phyloP scores from a whole-genome alignment of 2,329 filamentous ascomycete species.

The Fusarium paranaense region DNA sequence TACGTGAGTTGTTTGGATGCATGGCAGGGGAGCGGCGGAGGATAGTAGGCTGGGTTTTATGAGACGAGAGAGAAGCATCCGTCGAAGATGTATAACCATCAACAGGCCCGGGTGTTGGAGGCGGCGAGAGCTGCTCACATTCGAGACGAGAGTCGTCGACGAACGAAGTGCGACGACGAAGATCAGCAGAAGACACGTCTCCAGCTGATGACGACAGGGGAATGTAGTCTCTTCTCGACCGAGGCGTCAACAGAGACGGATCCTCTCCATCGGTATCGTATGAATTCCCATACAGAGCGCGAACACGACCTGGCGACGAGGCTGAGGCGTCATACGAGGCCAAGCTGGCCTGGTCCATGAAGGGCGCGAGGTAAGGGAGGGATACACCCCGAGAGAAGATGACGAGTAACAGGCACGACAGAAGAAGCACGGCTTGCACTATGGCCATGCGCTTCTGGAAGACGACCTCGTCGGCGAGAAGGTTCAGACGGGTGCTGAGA shows the following conservation, averaged over 20 bases:
- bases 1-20: slow-evolving; percentile 48
- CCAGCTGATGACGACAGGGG: not conserved
- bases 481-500: slow-evolving; percentile 80
- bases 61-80: slow-evolving; percentile 16
- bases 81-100: slow-evolving; percentile 25
- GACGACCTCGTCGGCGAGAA: slow-evolving; percentile 92
- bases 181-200: not conserved
- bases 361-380: slow-evolving; percentile 47
- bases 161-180: slow-evolving; percentile 14
- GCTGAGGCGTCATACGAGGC: slow-evolving; percentile 37
- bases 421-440: slow-evolving; percentile 86
- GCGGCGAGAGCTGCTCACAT: slow-evolving; percentile 44
- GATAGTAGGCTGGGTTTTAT: slow-evolving; percentile 20
- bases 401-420: slow-evolving; percentile 88
- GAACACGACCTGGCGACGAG: slow-evolving; percentile 29
- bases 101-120: slow-evolving; percentile 37
- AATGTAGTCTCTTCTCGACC: slow-evolving; percentile 23
- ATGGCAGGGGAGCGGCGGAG: slow-evolving; percentile 33
- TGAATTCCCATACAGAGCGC: slow-evolving; percentile 25
- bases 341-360: slow-evolving; percentile 43
- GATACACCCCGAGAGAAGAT: slow-evolving; percentile 76
- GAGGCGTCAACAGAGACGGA: slow-evolving; percentile 7
- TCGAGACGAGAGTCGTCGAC: slow-evolving; percentile 21
- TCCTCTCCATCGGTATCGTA: slow-evolving; percentile 18
- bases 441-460: slow-evolving; percentile 93